Conservation (phyloP, 805 yeast genomes). For the Candida tallmaniae region DNA sequence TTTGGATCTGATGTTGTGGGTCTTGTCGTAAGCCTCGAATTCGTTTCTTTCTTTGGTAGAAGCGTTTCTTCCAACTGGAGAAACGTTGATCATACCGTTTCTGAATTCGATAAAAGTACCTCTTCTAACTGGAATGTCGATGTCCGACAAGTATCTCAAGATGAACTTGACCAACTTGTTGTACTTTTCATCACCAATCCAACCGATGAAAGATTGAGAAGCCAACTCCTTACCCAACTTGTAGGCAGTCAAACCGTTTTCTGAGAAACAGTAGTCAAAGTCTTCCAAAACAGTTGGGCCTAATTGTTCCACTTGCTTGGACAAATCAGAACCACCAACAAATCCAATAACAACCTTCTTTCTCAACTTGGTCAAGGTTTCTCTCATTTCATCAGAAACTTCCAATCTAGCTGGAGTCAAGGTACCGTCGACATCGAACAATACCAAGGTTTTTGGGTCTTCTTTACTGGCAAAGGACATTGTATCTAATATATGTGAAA, state of each 20-base stretch:
- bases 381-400: slow-evolving; percentile 72
- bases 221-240: slow-evolving; percentile 84
- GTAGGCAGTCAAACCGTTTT: slow-evolving; percentile 98
- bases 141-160: slow-evolving; percentile 74
- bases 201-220: slow-evolving; percentile 87
- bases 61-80: slow-evolving; percentile 98
- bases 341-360: slow-evolving; percentile 93
- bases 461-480: slow-evolving; percentile 70
- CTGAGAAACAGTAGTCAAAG: slow-evolving; percentile 95
- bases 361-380: slow-evolving; percentile 69
- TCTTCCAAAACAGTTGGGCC: slow-evolving; percentile 72
- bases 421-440: slow-evolving; percentile 98
- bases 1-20: slow-evolving; percentile 74
- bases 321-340: slow-evolving; percentile 95
- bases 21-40: slow-evolving; percentile 79
- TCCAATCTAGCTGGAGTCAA: slow-evolving; percentile 92
- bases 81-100: slow-evolving; percentile 98
- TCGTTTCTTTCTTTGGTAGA: slow-evolving; percentile 91
- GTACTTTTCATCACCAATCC: slow-evolving; percentile 96
- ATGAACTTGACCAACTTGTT: slow-evolving; percentile 83
- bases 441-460: slow-evolving; percentile 80
- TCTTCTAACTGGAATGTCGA: slow-evolving; percentile 94
- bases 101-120: slow-evolving; percentile 99
- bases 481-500: no score
- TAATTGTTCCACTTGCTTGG: slow-evolving; percentile 94